A percentile compares a stretch with the other conserved stretches of the same genome.
Conservation (phyloP, 495 filamentous ascomycete species). For the Penicillium antarcticum region DNA sequence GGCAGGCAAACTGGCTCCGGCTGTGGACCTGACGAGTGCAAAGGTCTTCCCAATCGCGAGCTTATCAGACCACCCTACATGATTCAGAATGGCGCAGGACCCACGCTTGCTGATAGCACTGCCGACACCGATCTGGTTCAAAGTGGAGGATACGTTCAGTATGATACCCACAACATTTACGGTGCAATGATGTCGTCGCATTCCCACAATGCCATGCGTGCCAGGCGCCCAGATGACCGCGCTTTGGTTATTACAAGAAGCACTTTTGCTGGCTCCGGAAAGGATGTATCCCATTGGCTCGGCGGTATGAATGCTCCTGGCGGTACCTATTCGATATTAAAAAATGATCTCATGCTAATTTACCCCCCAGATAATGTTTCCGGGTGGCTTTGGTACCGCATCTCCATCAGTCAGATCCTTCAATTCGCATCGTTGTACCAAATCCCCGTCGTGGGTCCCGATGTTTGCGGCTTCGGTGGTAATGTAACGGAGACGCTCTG, state of each 20-base stretch:
- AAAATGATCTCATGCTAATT: background rate
- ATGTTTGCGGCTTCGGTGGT: slow-evolving; percentile 68
- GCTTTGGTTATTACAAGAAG: slow-evolving; percentile 77
- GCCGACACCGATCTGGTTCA: slow-evolving; percentile 11
- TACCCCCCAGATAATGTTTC: slow-evolving; percentile 9
- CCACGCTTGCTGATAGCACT: slow-evolving; percentile 10
- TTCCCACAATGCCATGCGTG: slow-evolving; percentile 11
- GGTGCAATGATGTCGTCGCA: slow-evolving; percentile 10
- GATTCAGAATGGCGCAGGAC: slow-evolving; percentile 15
- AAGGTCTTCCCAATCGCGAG: slow-evolving; percentile 10
- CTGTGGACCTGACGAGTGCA: slow-evolving; percentile 9
- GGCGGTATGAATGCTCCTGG: slow-evolving; percentile 60
- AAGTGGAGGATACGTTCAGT: slow-evolving; percentile 14
- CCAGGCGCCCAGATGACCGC: slow-evolving; percentile 30
- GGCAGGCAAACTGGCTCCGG: slow-evolving; percentile 8
- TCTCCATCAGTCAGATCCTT: slow-evolving; percentile 69
- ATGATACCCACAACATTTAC: slow-evolving; percentile 23
- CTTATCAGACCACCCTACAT: slow-evolving; percentile 14
- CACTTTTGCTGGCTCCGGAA: slow-evolving; percentile 68
- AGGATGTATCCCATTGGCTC: slow-evolving; percentile 68
- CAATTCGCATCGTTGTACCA: slow-evolving; percentile 66
- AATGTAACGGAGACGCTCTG: slow-evolving; percentile 67
- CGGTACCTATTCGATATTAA: slow-evolving; percentile 19
- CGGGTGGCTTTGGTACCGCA: slow-evolving; percentile 56
- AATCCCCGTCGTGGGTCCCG: slow-evolving; percentile 78